phyloP scores from a whole-genome alignment of 768 basidiomycete species.

The Trametes coccinea region DNA sequence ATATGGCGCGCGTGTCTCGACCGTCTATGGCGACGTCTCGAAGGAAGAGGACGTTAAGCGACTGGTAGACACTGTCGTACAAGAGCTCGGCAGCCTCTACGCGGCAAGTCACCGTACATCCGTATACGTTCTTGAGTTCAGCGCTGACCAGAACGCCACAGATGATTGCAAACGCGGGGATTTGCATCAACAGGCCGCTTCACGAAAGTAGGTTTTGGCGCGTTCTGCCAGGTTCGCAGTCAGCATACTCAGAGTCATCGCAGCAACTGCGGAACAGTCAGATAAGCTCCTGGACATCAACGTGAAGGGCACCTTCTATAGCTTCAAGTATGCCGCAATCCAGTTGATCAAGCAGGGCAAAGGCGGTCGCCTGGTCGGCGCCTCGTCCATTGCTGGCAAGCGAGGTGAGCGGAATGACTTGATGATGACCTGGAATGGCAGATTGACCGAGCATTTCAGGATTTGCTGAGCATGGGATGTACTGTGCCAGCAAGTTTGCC shows the following conservation, averaged over 20 bases:
- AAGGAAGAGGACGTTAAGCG: slow-evolving; percentile 42
- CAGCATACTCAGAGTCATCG: too few relatives aligned
- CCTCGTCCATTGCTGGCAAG: slow-evolving; percentile 17
- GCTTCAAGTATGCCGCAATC: slow-evolving; percentile 41
- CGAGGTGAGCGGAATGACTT: background rate
- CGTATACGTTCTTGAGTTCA: too few relatives aligned
- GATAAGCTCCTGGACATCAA: slow-evolving; percentile 36
- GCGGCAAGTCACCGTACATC: slow-evolving; percentile 38
- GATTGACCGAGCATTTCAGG: slow-evolving; percentile 1
- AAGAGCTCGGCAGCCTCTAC: slow-evolving; percentile 47
- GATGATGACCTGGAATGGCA: too few relatives aligned
- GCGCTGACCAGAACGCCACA: background rate
- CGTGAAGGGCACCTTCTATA: slow-evolving; percentile 36
- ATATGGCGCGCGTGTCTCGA: slow-evolving; percentile 25
- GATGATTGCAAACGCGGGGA: slow-evolving; percentile 30
- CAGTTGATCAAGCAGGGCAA: slow-evolving; percentile 42
- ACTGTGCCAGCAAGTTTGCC: slow-evolving; percentile 31
- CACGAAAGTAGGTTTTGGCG: slow-evolving; percentile 7
- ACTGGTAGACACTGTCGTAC: slow-evolving; percentile 36
- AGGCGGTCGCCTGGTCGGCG: slow-evolving; percentile 42
- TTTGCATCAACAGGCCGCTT: slow-evolving; percentile 7
- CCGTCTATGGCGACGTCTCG: slow-evolving; percentile 42
- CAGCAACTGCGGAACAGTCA: slow-evolving; percentile 25
- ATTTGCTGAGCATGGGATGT: slow-evolving; percentile 16
- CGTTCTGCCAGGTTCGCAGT: too few relatives aligned